phyloP scores from a whole-genome alignment of 2,329 filamentous ascomycete genomes.

The Pseudogymnoascus sp. region DNA sequence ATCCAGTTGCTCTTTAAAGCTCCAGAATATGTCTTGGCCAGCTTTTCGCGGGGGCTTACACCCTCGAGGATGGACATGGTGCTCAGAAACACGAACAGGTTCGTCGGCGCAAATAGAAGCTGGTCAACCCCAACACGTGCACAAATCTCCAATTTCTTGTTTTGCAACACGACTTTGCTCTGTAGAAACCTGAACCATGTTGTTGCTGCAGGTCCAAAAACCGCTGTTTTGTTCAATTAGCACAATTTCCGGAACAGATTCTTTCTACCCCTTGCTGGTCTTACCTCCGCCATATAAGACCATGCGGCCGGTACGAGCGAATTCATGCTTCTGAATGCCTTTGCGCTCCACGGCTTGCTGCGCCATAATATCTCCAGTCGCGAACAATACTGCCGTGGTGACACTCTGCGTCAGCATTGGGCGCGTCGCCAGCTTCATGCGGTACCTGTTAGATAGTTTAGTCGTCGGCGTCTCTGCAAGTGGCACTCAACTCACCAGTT shows the following conservation, averaged over 20 bases:
- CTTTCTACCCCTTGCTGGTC: conserved; percentile 25
- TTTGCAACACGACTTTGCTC: conserved; percentile 48
- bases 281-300: conserved; percentile 68
- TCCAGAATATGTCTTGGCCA: conserved; percentile 49
- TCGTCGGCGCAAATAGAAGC: conserved; percentile 55
- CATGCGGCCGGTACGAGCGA: conserved; percentile 68
- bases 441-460: conserved; percentile 57
- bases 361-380: conserved; percentile 80
- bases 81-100: conserved; percentile 58
- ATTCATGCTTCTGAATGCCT: conserved; percentile 68
- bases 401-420: conserved; percentile 86
- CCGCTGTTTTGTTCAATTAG: conserved; percentile 33
- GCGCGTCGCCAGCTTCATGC: conserved; percentile 68
- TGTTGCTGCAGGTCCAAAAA: conserved; percentile 65
- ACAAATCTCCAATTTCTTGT: conserved; percentile 50
- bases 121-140: conserved; percentile 60
- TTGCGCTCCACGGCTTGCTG: conserved; percentile 84
- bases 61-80: conserved; percentile 62
- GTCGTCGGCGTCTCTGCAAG: background rate
- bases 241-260: background rate
- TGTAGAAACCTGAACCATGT: conserved; percentile 64
- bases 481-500: background rate
- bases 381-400: conserved; percentile 87
- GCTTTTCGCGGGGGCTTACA: conserved; percentile 49
- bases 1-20: conserved; percentile 63